Base-by-base conservation (phyloP, 345 rosid genomes). In the Boechera retrofracta region DNA sequence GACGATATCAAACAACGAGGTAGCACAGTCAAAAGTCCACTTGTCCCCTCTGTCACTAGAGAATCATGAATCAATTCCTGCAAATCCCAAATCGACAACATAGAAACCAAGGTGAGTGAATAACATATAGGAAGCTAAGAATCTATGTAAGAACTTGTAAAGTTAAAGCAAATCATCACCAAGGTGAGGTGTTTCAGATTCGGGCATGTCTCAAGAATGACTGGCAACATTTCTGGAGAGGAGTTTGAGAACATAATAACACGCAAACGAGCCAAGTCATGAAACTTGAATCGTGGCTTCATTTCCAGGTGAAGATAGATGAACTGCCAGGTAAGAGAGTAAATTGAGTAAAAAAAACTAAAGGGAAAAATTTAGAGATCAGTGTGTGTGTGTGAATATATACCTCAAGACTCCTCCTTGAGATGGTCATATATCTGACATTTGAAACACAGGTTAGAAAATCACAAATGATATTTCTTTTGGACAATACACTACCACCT, bases 111-210 rank as follows among this genome's bases (percentile, higher is more conserved):
- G 24, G 24, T 21, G 24, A 21, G 24, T 21, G 24, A 21, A 21
- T 21, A 21, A 21, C 24, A 21, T 21, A 21, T 21, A 21, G 24
- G 24, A 21, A 21, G 24, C 24, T 21, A 21, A 21, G 24, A 21
- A 21, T 21, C 24, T 21, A 21, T 21, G 24, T 21, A 21, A 21
- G 24, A 21, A 21, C 24, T 39, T 26, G 3, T 12, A 39, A 28
- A 16, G 3, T 28, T 16, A 18, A 15, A 26, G 55, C 26, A 64
- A 72, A 41, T 2, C 70, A 53, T 64, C 24, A 73, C 77, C 77
- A 73, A 41, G 77, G 55, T 53, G 54, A 73, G 55, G 44, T 63
- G 54, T 42, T 53, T 73, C 24, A 73, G 77, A 73, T 73, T 73
- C 7, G 77, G 77, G 16, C 70, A 64, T 4, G n/a, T 21, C 63